Percentiles rank a stretch among this genome's conserved stretches.
phyloP scores from a whole-genome alignment of 2,329 filamentous ascomycete species.

The Nemania sp. region DNA sequence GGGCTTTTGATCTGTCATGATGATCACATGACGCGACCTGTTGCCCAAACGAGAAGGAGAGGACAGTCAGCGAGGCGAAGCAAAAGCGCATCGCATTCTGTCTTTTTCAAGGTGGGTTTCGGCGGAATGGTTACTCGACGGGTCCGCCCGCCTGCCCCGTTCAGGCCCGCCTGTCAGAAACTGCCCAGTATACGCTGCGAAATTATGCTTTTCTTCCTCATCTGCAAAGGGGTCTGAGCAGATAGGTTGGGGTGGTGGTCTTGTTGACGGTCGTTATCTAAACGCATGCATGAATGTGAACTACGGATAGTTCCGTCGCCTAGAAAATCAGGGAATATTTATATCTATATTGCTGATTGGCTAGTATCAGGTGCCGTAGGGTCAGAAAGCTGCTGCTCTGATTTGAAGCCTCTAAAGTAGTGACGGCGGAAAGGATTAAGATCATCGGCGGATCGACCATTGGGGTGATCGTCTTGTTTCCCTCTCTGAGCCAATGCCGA shows the following conservation, averaged over 20 bases:
- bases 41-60: neutral
- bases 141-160: neutral
- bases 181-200: too few relatives aligned
- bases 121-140: neutral
- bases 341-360: slow-evolving; percentile 9
- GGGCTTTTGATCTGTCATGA: neutral
- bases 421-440: slow-evolving; percentile 64
- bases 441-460: slow-evolving; percentile 60
- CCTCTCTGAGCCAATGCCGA: slow-evolving; percentile 45
- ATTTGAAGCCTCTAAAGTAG: slow-evolving; percentile 62
- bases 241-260: too few relatives aligned
- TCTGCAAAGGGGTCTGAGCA: too few relatives aligned
- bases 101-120: neutral
- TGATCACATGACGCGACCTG: neutral
- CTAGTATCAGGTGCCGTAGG: slow-evolving; percentile 7
- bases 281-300: neutral
- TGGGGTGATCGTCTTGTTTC: slow-evolving; percentile 38
- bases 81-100: too few relatives aligned
- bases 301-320: neutral
- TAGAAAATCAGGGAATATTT: neutral
- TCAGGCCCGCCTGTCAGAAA: too few relatives aligned
- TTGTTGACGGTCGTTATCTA: neutral
- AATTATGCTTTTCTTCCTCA: too few relatives aligned
- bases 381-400: slow-evolving; percentile 33
- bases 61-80: neutral